Conservation (phyloP, 1,139 yeast species). For the Debaryomycetaceae sp. region DNA sequence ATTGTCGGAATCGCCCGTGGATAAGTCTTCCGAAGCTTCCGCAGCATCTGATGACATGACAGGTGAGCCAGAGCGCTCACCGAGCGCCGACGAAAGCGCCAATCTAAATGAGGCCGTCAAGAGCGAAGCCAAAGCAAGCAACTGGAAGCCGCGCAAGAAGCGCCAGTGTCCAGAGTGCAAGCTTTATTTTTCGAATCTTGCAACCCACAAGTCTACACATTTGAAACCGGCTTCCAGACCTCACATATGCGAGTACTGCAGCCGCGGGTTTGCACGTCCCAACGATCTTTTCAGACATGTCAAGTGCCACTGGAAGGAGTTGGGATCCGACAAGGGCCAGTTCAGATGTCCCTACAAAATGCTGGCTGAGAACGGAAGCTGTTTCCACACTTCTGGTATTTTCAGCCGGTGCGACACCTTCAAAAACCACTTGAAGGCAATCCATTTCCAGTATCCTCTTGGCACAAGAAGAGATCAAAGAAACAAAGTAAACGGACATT, state of each 20-base stretch:
- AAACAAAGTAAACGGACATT: constrained; percentile 61
- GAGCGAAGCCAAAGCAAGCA: constrained; percentile 6
- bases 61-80: constrained; percentile 1
- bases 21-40: constrained; percentile 1
- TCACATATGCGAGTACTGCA: constrained; percentile 72
- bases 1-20: not conserved
- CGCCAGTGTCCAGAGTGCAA: constrained; percentile 83
- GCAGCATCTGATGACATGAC: not conserved
- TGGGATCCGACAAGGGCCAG: constrained; percentile 49
- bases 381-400: constrained; percentile 80
- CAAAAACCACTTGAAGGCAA: constrained; percentile 84
- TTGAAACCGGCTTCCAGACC: constrained; percentile 72
- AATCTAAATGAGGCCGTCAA: not conserved
- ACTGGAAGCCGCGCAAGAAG: constrained; percentile 61
- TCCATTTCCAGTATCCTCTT: constrained; percentile 84
- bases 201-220: constrained; percentile 85
- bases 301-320: constrained; percentile 77
- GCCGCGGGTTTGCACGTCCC: constrained; percentile 83
- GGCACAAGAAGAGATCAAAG: constrained; percentile 84
- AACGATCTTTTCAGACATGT: constrained; percentile 83
- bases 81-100: constrained; percentile 1
- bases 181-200: constrained; percentile 71
- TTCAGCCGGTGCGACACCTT: constrained; percentile 89
- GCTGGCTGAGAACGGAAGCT: constrained; percentile 28
- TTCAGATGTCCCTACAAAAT: constrained; percentile 45